These are phyloP conservation scores for Populus hybrid DNA, from an alignment of 441 rosid species.

Conservation along the genomic window DNA sequence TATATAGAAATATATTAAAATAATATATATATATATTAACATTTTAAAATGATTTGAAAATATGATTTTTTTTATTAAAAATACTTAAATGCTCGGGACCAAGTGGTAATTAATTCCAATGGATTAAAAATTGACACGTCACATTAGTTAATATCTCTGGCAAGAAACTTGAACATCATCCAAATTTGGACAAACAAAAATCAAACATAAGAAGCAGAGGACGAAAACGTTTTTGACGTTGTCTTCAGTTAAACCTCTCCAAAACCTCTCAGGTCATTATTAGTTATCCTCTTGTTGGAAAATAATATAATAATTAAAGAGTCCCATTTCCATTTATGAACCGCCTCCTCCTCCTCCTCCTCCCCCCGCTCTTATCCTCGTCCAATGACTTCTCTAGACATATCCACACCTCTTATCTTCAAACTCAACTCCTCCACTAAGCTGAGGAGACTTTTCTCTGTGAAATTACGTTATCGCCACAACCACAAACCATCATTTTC, in stretches of 20 bases:
- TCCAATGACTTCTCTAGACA: conserved; percentile 50
- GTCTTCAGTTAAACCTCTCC: conserved; percentile 16
- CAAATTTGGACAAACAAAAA: background rate
- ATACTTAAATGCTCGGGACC: too few relatives aligned
- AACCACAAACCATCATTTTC: conserved; percentile 19
- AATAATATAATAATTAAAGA: too few relatives aligned
- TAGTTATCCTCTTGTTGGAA: background rate
- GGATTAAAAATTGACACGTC: background rate
- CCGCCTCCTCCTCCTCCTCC: background rate
- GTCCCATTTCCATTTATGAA: background rate
- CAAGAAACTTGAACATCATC: background rate
- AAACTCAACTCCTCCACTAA: conserved; percentile 42
- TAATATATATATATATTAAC: too few relatives aligned
- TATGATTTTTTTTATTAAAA: too few relatives aligned
- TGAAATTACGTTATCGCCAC: conserved; percentile 24
- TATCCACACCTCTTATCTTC: conserved; percentile 39
- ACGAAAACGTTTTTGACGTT: background rate
- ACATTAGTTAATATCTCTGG: background rate
- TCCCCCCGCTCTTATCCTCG: background rate
- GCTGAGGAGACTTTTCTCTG: conserved; percentile 32
- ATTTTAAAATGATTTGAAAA: too few relatives aligned
- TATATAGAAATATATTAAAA: too few relatives aligned
- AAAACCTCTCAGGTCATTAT: conserved; percentile 19
- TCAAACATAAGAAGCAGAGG: background rate
- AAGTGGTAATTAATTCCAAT: background rate